A percentile compares a stretch with the other conserved stretches of the same genome.
Conservation (phyloP, 2,329 filamentous ascomycete species). For the Arthrobotrys conoides region DNA sequence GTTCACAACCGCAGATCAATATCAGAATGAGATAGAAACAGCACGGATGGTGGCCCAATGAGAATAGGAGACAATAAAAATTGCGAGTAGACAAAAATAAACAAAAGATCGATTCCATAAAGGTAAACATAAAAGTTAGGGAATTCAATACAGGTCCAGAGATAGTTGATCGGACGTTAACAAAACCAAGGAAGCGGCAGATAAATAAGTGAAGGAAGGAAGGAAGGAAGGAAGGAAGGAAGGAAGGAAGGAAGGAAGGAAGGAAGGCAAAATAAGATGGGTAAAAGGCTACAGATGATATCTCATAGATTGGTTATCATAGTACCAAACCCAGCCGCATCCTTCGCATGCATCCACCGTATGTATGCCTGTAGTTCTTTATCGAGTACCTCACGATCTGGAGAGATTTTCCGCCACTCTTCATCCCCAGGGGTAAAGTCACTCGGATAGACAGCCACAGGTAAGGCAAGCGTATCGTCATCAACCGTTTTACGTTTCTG, state of each 20-base stretch:
- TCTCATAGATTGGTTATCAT: background rate
- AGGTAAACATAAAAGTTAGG: background rate
- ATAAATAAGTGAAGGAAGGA: no score
- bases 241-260: background rate
- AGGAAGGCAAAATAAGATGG: background rate
- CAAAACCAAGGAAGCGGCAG: no score
- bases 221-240: background rate
- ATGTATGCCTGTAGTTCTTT: conserved; percentile 58
- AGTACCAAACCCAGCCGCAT: conserved; percentile 48
- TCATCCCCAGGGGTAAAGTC: conserved; percentile 53
- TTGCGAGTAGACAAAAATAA: background rate
- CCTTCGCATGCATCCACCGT: conserved; percentile 58
- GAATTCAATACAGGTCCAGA: background rate
- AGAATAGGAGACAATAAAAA: background rate
- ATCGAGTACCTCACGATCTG: conserved; percentile 44
- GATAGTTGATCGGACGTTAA: no score
- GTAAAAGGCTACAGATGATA: background rate
- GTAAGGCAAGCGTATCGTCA: conserved; percentile 10
- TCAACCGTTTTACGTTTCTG: conserved; percentile 25
- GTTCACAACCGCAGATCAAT: background rate
- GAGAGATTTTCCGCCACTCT: conserved; percentile 56
- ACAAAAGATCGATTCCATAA: background rate
- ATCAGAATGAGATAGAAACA: background rate
- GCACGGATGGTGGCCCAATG: no score
- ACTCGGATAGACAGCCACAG: conserved; percentile 23